phyloP scores from a whole-genome alignment of 164 flowering plant species.

The Berberis vulgaris region DNA sequence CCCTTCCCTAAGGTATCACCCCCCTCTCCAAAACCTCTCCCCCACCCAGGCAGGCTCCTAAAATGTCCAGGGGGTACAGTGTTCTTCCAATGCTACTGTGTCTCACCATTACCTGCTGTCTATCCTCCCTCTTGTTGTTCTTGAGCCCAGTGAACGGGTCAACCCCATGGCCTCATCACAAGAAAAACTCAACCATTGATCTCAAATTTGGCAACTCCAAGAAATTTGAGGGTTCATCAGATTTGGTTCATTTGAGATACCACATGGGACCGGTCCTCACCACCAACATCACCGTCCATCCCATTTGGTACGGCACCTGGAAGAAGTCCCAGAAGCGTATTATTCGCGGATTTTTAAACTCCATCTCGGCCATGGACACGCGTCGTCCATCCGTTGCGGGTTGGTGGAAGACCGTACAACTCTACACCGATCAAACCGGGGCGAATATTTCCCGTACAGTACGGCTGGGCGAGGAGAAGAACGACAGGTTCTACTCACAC shows the following conservation, averaged over 20 bases:
- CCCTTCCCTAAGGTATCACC: not conserved
- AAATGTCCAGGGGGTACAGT: constrained; percentile 5
- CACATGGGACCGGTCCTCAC: constrained; percentile 87
- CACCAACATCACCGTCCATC: constrained; percentile 55
- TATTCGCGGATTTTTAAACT: constrained; percentile 62
- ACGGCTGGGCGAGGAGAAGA: constrained; percentile 56
- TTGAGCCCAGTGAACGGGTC: constrained; percentile 14
- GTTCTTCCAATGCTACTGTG: constrained; percentile 5
- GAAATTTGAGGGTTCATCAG: constrained; percentile 66
- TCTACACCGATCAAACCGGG: constrained; percentile 89
- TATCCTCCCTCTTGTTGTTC: constrained; percentile 5
- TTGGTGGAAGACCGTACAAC: constrained; percentile 84
- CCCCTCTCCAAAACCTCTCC: not conserved
- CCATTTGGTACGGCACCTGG: constrained; percentile 79
- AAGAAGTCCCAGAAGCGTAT: constrained; percentile 39
- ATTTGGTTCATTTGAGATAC: constrained; percentile 54
- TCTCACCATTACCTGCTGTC: not conserved
- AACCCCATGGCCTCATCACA: constrained; percentile 47
- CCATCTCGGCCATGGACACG: constrained; percentile 45
- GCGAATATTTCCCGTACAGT: constrained; percentile 55
- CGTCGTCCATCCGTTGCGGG: constrained; percentile 55
- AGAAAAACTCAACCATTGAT: constrained; percentile 17
- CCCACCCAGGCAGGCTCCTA: not conserved
- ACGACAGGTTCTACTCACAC: constrained; percentile 83
- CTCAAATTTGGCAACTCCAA: constrained; percentile 28